These are phyloP conservation scores for Neurospora sp. DNA, from an alignment of 495 filamentous ascomycete species.

Conservation along the genomic window DNA sequence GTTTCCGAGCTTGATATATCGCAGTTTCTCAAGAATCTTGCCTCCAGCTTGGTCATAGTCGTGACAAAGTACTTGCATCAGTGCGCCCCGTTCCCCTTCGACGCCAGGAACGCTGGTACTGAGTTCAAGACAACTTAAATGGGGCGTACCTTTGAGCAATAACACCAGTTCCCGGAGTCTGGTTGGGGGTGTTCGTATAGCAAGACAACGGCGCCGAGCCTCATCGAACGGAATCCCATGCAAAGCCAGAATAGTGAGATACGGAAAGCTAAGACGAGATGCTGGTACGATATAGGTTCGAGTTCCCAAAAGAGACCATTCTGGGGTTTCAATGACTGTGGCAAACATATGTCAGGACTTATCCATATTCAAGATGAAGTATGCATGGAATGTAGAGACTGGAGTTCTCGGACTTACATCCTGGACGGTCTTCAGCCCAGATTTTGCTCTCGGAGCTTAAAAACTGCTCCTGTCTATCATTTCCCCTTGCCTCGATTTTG, in stretches of 20 bases:
- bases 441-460: accelerated
- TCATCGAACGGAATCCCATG: not conserved
- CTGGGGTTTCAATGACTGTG: not conserved
- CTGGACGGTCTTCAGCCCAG: not conserved
- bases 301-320: not conserved
- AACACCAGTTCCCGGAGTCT: not conserved
- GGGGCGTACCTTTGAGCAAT: not conserved
- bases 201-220: not conserved
- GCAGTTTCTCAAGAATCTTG: not conserved
- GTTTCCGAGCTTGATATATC: not conserved
- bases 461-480: not conserved
- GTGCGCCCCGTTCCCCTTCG: not conserved
- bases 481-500: not conserved
- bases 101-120: not conserved
- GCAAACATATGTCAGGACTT: not conserved
- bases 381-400: not conserved
- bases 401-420: not conserved
- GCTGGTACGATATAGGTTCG: not conserved
- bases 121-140: not conserved
- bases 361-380: not conserved
- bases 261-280: not conserved
- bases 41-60: not conserved
- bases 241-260: not conserved
- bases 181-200: not conserved
- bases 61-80: not conserved